Evolutionary conservation across 371 early-diverging fungal genomes (phyloP), one percentile per base, ranked within the genome.

Genomic region (Rhizopus stolonifer): DNA sequence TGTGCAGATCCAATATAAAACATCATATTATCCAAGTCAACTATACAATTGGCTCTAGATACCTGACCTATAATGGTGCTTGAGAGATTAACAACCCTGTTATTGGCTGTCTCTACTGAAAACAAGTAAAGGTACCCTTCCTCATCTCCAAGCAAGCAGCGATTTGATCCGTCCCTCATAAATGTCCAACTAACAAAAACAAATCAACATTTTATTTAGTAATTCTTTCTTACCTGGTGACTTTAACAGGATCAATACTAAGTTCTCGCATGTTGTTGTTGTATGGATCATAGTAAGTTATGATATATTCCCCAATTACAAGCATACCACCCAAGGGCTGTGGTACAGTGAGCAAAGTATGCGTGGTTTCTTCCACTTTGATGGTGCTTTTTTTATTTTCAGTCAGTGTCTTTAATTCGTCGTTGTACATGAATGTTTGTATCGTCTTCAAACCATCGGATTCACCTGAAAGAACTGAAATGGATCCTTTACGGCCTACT

Each of bases 1-100:
- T 79, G 83, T 43, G 87, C 80, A 1, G 94, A 93, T 3, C 95
- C 95, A 42, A 95, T 65, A 59, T 81, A 95, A 11, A 87, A 67
- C 48, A 81, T 73, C 18, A 85, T 77, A 23, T 77, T 70, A 39
- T 78, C 84, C 6, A 95, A 67, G 54, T 88, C 86, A 2, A 80
- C 67, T 14, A 95, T 70, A 1, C 81, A 69, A 8, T 85, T 80
- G 0, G 92, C 74, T 13, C 75, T 64, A 0, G 85, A 70, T 24
- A 48, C 46, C 43, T 61, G 50, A 0, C 67, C 67, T n/a, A 70
- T 46, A 1, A 34, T 1, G 0, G 39, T 49, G 46, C 54, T 36
- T 9, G n/a, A 22, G 11, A 51, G 29, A 11, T 65, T 53, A 6
- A 40, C 36, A 2, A 65, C 47, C 5, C 56, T 39, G 17, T 44